These are phyloP conservation scores for Ammopiptanthus mongolicus DNA, from an alignment of 306 rosid genomes.

Conservation along the genomic window DNA sequence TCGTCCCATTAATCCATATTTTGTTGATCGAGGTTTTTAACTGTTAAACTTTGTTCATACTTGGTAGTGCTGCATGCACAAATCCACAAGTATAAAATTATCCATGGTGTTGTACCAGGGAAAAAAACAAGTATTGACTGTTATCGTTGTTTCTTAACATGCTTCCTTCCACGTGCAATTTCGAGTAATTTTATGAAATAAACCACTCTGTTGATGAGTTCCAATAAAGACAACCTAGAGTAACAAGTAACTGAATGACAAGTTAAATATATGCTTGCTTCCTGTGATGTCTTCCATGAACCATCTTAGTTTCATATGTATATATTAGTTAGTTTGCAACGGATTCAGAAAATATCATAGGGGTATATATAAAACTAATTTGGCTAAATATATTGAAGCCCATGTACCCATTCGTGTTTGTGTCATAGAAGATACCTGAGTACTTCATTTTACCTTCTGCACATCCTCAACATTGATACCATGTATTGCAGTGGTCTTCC, in stretches of 20 bases:
- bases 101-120: too few species aligned
- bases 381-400: too few species aligned
- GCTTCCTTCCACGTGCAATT: constrained; percentile 2
- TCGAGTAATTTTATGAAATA: constrained; percentile 11
- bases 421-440: too few species aligned
- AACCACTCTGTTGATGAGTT: not conserved
- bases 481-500: not conserved
- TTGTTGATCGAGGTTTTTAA: too few species aligned
- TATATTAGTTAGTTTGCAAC: not conserved
- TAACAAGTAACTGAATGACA: not conserved
- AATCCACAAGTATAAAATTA: not conserved
- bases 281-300: not conserved
- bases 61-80: not conserved
- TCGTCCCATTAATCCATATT: not conserved
- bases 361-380: too few species aligned
- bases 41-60: not conserved
- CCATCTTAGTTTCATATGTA: not conserved
- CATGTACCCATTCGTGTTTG: too few species aligned
- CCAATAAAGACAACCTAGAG: constrained; percentile 14
- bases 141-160: not conserved
- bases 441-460: not conserved
- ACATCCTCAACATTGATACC: not conserved
- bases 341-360: too few species aligned
- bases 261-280: not conserved
- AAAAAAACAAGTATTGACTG: too few species aligned